phyloP scores from a whole-genome alignment of 108 stramenopile genomes.

The Discostella pseudostelligera region DNA sequence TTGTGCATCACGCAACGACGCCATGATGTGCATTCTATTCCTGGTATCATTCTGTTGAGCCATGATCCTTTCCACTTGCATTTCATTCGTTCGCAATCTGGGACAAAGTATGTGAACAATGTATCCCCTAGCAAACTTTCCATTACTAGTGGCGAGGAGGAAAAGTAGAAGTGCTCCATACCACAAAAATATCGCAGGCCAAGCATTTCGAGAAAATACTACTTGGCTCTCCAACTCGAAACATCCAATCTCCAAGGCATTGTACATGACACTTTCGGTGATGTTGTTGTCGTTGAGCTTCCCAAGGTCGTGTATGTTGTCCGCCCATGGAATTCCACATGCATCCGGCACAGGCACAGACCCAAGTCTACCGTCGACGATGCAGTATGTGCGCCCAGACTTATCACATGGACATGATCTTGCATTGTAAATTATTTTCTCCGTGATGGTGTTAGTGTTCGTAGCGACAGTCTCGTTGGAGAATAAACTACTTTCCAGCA shows the following conservation, averaged over 20 bases:
- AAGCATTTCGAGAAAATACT: constrained; percentile 48
- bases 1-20: constrained; percentile 20
- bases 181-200: constrained; percentile 51
- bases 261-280: constrained; percentile 2
- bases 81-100: constrained; percentile 25
- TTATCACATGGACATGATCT: constrained; percentile 35
- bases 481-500: background rate
- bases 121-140: constrained; percentile 27
- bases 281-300: background rate
- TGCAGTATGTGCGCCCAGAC: constrained; percentile 28
- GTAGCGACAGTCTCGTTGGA: background rate
- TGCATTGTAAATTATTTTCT: constrained; percentile 17
- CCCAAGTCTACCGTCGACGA: constrained; percentile 24
- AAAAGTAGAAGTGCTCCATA: constrained; percentile 48
- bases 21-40: constrained; percentile 17
- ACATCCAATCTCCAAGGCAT: constrained; percentile 30
- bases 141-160: constrained; percentile 44
- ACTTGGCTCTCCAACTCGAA: constrained; percentile 33
- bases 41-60: constrained; percentile 20
- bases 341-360: constrained; percentile 29
- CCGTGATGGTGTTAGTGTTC: background rate
- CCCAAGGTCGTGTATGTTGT: background rate
- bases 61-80: constrained; percentile 29
- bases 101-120: constrained; percentile 27
- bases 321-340: constrained; percentile 30